phyloP scores from a whole-genome alignment of 2,329 filamentous ascomycete species.

The Pestalotiopsis sp. region DNA sequence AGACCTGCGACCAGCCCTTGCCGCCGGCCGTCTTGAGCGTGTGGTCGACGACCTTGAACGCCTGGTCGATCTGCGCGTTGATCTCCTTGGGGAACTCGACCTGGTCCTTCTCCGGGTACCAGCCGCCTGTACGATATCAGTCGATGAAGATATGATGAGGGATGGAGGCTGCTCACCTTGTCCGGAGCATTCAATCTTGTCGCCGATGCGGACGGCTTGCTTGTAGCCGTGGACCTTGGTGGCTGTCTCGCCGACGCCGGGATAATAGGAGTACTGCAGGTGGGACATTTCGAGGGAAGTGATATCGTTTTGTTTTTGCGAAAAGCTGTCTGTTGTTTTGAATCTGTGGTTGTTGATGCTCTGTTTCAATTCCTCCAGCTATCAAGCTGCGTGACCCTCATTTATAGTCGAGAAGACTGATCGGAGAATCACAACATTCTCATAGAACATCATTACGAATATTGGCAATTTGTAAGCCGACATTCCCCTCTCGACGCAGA shows the following conservation, averaged over 20 bases:
- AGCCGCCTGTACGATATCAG: constrained; percentile 27
- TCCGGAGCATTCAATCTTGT: constrained; percentile 48
- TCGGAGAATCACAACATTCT: not conserved
- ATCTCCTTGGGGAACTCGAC: constrained; percentile 35
- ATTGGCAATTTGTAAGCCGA: not conserved
- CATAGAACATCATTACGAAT: not conserved
- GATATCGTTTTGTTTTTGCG: no score
- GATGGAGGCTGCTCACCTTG: constrained; percentile 38
- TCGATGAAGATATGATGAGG: not conserved
- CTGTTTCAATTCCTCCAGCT: not conserved
- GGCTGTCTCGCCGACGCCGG: constrained; percentile 26
- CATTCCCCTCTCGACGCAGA: not conserved
- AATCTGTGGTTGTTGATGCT: no score
- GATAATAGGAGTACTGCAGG: constrained; percentile 35
- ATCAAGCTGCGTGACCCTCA: not conserved
- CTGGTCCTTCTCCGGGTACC: constrained; percentile 28
- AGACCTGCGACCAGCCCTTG: constrained; percentile 58
- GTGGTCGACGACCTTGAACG: constrained; percentile 59
- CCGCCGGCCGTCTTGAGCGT: constrained; percentile 54
- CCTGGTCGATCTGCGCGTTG: constrained; percentile 49
- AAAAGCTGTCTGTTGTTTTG: no score
- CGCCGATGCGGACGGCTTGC: constrained; percentile 50
- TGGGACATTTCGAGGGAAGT: constrained; percentile 28
- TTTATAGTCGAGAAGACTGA: not conserved
- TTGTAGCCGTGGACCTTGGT: constrained; percentile 40